A percentile compares a stretch with the other conserved stretches of the same genome.
These are phyloP conservation scores for Colletotrichum higginsianum DNA, from an alignment of 2,329 filamentous ascomycete genomes.

Conservation along the genomic window DNA sequence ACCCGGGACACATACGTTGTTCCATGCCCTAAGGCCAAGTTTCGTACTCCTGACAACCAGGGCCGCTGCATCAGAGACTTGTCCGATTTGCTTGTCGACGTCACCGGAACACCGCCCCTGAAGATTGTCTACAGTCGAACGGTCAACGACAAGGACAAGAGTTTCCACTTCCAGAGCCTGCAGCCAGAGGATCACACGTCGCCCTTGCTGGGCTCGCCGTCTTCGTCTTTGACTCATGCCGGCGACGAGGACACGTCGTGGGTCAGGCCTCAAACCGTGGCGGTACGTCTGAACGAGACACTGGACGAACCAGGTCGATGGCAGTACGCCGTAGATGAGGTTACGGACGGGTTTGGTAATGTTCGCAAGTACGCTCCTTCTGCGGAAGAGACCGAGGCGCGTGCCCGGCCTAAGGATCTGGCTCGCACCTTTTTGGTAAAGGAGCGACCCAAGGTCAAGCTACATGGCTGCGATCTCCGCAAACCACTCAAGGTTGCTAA, in stretches of 20 bases:
- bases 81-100: constrained; percentile 86
- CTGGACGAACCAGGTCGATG: constrained; percentile 84
- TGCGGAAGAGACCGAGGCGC: constrained; percentile 78
- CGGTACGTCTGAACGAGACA: constrained; percentile 91
- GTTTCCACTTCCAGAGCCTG: constrained; percentile 92
- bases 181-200: constrained; percentile 90
- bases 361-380: constrained; percentile 79
- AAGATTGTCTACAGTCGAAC: constrained; percentile 93
- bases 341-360: constrained; percentile 93
- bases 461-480: constrained; percentile 83
- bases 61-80: constrained; percentile 89
- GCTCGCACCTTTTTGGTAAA: constrained; percentile 88
- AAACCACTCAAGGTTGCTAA: constrained; percentile 88
- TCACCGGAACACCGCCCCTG: constrained; percentile 90
- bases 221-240: constrained; percentile 70
- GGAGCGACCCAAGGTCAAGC: constrained; percentile 82
- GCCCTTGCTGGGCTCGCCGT: constrained; percentile 76
- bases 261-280: constrained; percentile 82
- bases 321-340: constrained; percentile 92
- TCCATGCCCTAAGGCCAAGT: constrained; percentile 83
- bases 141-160: constrained; percentile 86
- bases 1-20: constrained; percentile 87
- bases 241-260: constrained; percentile 81
- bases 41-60: constrained; percentile 73
- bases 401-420: constrained; percentile 72